phyloP scores from a whole-genome alignment of 345 rosid species.

The Acer saccharum region DNA sequence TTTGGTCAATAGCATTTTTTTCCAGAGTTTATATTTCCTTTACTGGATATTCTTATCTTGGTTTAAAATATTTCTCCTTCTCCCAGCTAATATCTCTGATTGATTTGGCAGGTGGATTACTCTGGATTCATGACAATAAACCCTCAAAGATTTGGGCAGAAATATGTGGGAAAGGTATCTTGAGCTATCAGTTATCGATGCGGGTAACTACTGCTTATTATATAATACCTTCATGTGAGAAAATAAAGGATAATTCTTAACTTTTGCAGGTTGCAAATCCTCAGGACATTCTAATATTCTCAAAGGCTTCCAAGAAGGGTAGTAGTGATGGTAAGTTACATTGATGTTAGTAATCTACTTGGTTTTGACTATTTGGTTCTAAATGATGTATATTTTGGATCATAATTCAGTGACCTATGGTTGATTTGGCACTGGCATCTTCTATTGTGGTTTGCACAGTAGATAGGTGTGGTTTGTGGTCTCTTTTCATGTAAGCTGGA shows the following conservation, averaged over 20 bases:
- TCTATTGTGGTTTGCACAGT: background rate
- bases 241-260: conserved; percentile 11
- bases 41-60: background rate
- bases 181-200: conserved; percentile 11
- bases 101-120: conserved; percentile 80
- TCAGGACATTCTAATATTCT: conserved; percentile 94
- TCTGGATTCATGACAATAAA: conserved; percentile 99
- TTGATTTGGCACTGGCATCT: background rate
- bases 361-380: conserved; percentile 9
- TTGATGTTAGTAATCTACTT: conserved; percentile 4
- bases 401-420: background rate
- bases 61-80: background rate
- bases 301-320: conserved; percentile 76
- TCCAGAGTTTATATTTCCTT: background rate
- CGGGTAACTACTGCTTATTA: conserved; percentile 9
- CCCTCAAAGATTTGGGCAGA: conserved; percentile 99
- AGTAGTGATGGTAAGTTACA: conserved; percentile 53
- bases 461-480: background rate
- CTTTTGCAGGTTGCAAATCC: conserved; percentile 91
- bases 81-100: conserved; percentile 19
- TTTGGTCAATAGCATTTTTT: background rate
- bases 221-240: conserved; percentile 9
- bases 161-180: conserved; percentile 95
- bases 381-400: conserved; percentile 2
- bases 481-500: background rate